Evolutionary conservation across 345 rosid genomes (phyloP).

Genomic region (Salix viminalis): DNA sequence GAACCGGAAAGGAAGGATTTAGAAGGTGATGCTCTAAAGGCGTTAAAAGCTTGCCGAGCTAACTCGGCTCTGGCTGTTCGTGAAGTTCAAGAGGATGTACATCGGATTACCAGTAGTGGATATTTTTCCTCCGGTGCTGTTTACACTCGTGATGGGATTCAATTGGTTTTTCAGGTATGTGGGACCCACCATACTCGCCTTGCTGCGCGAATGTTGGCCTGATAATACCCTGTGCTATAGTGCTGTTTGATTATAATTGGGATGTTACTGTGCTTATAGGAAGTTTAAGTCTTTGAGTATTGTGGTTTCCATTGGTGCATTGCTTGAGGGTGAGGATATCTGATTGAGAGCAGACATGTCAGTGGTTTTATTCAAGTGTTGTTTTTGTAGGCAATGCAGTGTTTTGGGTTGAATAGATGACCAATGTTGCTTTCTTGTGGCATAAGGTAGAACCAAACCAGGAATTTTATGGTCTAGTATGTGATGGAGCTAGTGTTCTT

Average conservation of each 20-base stretch:
- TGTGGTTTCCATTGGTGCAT: neutral
- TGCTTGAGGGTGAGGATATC: neutral
- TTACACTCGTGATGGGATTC: constrained; percentile 86
- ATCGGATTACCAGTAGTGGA: constrained; percentile 80
- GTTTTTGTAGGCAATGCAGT: neutral
- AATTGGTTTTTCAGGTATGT: constrained; percentile 78
- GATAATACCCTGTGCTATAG: no score
- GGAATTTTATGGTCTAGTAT: constrained; percentile 80
- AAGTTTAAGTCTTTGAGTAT: neutral
- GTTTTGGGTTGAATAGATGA: constrained; percentile 7
- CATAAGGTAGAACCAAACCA: constrained; percentile 97
- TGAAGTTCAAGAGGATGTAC: constrained; percentile 95
- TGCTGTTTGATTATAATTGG: neutral
- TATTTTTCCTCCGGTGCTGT: constrained; percentile 89
- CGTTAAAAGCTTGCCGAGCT: constrained; percentile 73
- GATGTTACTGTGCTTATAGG: neutral
- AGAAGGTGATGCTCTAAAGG: constrained; percentile 76
- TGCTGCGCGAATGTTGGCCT: no score
- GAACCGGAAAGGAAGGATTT: constrained; percentile 89
- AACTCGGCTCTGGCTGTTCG: constrained; percentile 79
- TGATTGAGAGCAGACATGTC: neutral
- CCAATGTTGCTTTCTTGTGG: constrained; percentile 41
- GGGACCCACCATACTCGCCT: neutral
- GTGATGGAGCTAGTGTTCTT: constrained; percentile 96
- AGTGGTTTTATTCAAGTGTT: neutral